A percentile compares a stretch with the other conserved stretches of the same genome.
phyloP scores from a whole-genome alignment of 2,329 filamentous ascomycete species.

The Calcarisporium arbuscula region DNA sequence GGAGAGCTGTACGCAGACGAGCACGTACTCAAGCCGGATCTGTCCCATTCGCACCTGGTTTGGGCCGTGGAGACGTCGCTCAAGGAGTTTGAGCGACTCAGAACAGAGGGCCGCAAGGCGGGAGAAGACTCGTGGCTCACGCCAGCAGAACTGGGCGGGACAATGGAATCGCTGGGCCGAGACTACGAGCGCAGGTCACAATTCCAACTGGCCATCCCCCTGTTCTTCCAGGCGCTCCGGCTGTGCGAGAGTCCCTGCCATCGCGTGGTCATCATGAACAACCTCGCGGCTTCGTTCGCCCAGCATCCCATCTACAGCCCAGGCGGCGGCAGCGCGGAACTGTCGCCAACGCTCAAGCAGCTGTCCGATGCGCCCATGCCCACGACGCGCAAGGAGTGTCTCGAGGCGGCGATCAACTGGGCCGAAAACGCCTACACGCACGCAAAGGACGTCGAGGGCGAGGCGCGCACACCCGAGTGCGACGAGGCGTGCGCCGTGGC shows the following conservation, averaged over 20 bases:
- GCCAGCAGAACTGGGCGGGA: slow-evolving; percentile 64
- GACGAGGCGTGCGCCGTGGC: slow-evolving; percentile 77
- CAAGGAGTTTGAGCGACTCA: slow-evolving; percentile 64
- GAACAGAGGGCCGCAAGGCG: slow-evolving; percentile 60
- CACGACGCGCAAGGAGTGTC: slow-evolving; percentile 50
- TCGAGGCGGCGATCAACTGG: slow-evolving; percentile 71
- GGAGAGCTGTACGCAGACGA: slow-evolving; percentile 75
- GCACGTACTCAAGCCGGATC: slow-evolving; percentile 66
- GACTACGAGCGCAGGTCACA: slow-evolving; percentile 69
- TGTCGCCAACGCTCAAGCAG: slow-evolving; percentile 21
- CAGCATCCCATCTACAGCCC: slow-evolving; percentile 50
- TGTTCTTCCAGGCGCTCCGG: slow-evolving; percentile 79
- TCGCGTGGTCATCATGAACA: slow-evolving; percentile 80
- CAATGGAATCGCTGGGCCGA: slow-evolving; percentile 68
- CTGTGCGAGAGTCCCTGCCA: slow-evolving; percentile 65
- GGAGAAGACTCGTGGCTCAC: slow-evolving; percentile 67
- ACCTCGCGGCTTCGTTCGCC: slow-evolving; percentile 66
- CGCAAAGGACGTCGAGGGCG: slow-evolving; percentile 57
- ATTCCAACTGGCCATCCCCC: slow-evolving; percentile 74
- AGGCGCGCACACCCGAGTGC: slow-evolving; percentile 69
- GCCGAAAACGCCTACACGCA: slow-evolving; percentile 68
- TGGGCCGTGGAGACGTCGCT: slow-evolving; percentile 78
- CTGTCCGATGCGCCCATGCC: slow-evolving; percentile 24
- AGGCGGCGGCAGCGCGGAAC: slow-evolving; percentile 15
- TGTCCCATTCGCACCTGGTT: slow-evolving; percentile 65